These are phyloP conservation scores for Akanthomyces uredinophilus DNA, from an alignment of 2,329 filamentous ascomycete genomes.

Conservation along the genomic window DNA sequence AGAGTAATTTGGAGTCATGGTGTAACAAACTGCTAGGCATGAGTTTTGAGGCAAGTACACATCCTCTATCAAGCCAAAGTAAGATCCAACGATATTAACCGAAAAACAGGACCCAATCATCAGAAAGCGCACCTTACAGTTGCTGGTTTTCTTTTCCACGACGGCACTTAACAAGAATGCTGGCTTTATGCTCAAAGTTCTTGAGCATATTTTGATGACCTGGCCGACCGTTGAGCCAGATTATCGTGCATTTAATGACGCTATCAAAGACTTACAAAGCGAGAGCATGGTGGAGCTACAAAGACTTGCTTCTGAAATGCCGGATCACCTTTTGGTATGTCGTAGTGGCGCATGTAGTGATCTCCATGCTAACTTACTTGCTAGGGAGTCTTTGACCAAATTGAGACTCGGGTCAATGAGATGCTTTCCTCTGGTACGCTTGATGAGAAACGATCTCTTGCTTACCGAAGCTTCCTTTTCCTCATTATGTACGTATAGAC, in stretches of 20 bases:
- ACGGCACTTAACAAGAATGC: conserved; percentile 72
- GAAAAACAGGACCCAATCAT: conserved; percentile 66
- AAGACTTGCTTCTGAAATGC: conserved; percentile 81
- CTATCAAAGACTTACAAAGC: conserved; percentile 81
- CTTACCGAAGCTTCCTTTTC: conserved; percentile 86
- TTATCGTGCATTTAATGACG: conserved; percentile 72
- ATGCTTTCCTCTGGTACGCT: conserved; percentile 66
- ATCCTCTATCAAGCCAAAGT: no score
- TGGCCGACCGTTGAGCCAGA: conserved; percentile 69
- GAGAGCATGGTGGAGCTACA: conserved; percentile 85
- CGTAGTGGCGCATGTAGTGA: background rate
- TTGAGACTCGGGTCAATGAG: conserved; percentile 78
- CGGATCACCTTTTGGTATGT: conserved; percentile 75
- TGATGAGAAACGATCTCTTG: conserved; percentile 79
- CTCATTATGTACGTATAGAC: conserved; percentile 66
- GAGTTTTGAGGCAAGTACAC: conserved; percentile 55
- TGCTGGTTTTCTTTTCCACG: conserved; percentile 80
- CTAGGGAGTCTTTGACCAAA: conserved; percentile 76
- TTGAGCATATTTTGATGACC: conserved; percentile 86
- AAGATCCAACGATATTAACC: conserved; percentile 17
- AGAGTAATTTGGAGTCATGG: conserved; percentile 65
- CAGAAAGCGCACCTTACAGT: conserved; percentile 72
- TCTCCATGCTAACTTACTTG: conserved; percentile 18
- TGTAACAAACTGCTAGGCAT: conserved; percentile 65
- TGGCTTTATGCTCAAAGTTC: conserved; percentile 78